Base-by-base conservation (phyloP, 305 asterid species). In the Caryopteris hybrid region DNA sequence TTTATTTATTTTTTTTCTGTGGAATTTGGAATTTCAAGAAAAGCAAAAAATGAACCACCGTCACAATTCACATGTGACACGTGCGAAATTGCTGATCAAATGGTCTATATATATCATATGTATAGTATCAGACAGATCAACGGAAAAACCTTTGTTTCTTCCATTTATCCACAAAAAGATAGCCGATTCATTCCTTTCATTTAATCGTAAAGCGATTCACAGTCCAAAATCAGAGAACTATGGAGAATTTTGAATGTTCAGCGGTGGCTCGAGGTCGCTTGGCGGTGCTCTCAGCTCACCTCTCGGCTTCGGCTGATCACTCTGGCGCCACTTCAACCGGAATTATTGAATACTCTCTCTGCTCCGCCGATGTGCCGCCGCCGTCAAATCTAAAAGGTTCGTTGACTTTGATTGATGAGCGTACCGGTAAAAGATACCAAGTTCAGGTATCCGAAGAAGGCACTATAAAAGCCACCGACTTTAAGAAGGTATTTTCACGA, bases 391-490 rank as follows among this genome's bases (percentile, higher is more conserved):
- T 85, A 33, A 88, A 66, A 60, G 99, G 99, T 8, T 67, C 86
- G 23, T 41, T 95, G 78, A 72, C 82, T 56, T 64, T 95, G 77
- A 71, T 88, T 43, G 99, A 95, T 69, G 96, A 88, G 59, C 88
- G 99, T 45, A 89, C 97, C 18, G 91, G 96, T 3, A 86, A 85
- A 47, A 86, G 36, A 76, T 92, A 91, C 66, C 87, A 79, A 82
- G 79, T 89, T 79, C 98, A 84, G 81, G 94, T 95, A 57, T 83
- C 99, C 3, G 89, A 89, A 66, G 91, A 89, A 6, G 99, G 98
- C 74, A 88, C 96, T 9, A 58, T 89, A 73, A 95, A 74, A 76
- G 97, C 99, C 59, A 82, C 97, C 77, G 98, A 95, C 80, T 74
- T 95, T 13, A 91, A 95, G 54, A 92, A 85, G 98, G 99, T 76